Base-by-base conservation (phyloP, 2,329 filamentous ascomycete genomes). In the Cladosporium sp. region DNA sequence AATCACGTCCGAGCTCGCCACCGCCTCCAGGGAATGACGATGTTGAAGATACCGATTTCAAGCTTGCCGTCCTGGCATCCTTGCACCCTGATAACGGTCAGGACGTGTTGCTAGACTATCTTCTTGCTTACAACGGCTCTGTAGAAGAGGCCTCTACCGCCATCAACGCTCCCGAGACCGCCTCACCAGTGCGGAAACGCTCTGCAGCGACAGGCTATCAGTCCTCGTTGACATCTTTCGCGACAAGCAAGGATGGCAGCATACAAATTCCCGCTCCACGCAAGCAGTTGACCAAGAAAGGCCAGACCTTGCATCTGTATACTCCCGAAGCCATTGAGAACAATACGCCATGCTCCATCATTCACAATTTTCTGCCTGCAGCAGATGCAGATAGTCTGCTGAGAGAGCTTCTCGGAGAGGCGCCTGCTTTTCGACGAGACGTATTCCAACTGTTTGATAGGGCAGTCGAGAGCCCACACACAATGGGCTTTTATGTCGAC, bases 371-470 rank as follows among this genome's bases (percentile, higher is more conserved):
- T 72, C 82, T 99, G 0, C 88, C 92, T 0, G 34, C 83, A 0
- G 82, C 88, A 1, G 84, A 91, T 66, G 94, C 95, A 47, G 90
- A 92, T 69, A 83, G 84, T 0, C 82, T 99, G 14, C 82, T 98
- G 0, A 77, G 78, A 36, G 93, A 98, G 76, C 83, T 98, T 44
- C 79, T 97, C 0, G 79, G 84, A 1, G 92, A 97, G 78, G 85
- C 90, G 0, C 81, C 85, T 26, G 86, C 89, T 0, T 97, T 93
- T 74, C 83, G 88, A 59, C 87, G 85, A 69, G 86, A 87, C 28
- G 88, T 87, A 0, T 97, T 97, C 74, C 92, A 95, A 74, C 80
- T 98, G 1, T 97, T 97, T 76, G 93, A 97, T 65, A 90, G 90
- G 68, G 87, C 94, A 0, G 94, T 97, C 4, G 85, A 90, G 44